Conservation (phyloP, 352 stramenopile species). For the Peronosclerospora sorghi region DNA sequence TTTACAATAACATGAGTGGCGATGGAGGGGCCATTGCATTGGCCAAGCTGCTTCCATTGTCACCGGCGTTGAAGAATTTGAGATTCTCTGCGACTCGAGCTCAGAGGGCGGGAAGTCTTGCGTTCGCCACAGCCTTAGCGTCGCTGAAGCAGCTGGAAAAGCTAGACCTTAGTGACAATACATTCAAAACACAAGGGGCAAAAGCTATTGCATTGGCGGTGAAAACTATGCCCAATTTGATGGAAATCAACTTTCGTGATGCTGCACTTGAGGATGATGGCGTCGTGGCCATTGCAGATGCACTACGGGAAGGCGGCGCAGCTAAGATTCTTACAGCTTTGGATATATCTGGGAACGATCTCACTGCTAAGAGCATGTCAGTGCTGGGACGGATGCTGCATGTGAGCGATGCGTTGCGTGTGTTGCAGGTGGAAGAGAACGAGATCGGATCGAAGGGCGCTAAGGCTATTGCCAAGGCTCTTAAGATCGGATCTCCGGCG, state of each 20-base stretch:
- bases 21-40: conserved; percentile 85
- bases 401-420: conserved; percentile 44
- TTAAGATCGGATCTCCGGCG: conserved; percentile 34
- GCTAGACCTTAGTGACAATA: conserved; percentile 92
- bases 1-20: conserved; percentile 97
- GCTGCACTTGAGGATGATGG: conserved; percentile 86
- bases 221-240: conserved; percentile 46
- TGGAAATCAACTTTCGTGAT: conserved; percentile 86
- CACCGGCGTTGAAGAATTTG: conserved; percentile 78
- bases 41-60: conserved; percentile 80
- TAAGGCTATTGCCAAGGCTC: conserved; percentile 50
- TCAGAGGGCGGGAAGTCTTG: conserved; percentile 73
- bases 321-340: conserved; percentile 46
- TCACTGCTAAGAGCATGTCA: conserved; percentile 59
- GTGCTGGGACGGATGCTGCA: conserved; percentile 36
- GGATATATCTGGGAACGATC: conserved; percentile 91
- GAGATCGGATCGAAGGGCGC: conserved; percentile 85
- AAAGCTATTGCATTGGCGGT: conserved; percentile 82
- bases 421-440: conserved; percentile 89
- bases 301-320: conserved; percentile 38
- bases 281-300: conserved; percentile 68
- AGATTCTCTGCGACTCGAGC: conserved; percentile 90
- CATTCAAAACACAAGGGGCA: conserved; percentile 81
- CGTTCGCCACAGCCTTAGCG: conserved; percentile 73
- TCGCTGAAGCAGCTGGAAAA: conserved; percentile 62